Conservation (phyloP, 768 basidiomycete species). For the Termitomyces sp. region DNA sequence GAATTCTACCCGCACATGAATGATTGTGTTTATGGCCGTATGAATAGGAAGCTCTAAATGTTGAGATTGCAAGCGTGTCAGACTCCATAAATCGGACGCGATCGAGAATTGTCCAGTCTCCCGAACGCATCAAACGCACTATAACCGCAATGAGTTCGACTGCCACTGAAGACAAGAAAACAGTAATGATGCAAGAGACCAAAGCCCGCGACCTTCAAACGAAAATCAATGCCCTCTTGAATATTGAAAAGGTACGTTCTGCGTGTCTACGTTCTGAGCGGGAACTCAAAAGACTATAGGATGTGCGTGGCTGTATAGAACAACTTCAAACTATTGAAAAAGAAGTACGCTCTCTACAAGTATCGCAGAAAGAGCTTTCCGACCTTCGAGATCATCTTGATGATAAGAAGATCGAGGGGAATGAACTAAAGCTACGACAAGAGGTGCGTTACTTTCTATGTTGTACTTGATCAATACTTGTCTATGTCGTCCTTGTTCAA, state of each 20-base stretch:
- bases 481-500: not conserved
- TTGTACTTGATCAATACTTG: not conserved
- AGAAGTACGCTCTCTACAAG: slow-evolving; percentile 58
- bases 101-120: slow-evolving; percentile 83
- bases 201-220: slow-evolving; percentile 75
- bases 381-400: slow-evolving; percentile 66
- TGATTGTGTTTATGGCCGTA: not conserved
- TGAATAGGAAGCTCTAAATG: slow-evolving; percentile 52
- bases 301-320: slow-evolving; percentile 65
- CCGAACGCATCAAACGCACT: slow-evolving; percentile 80
- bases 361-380: slow-evolving; percentile 58
- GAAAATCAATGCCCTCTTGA: slow-evolving; percentile 63
- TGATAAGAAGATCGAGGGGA: slow-evolving; percentile 68
- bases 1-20: not conserved
- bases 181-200: slow-evolving; percentile 55
- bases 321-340: slow-evolving; percentile 72
- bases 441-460: slow-evolving; percentile 41
- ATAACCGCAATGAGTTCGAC: slow-evolving; percentile 71
- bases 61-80: slow-evolving; percentile 50
- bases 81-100: slow-evolving; percentile 61
- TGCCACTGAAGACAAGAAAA: slow-evolving; percentile 65
- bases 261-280: not conserved
- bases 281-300: slow-evolving; percentile 32
- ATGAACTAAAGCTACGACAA: slow-evolving; percentile 58
- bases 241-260: slow-evolving; percentile 65